Conservation (phyloP, 2,329 filamentous ascomycete genomes). For the Botrytis medusae region DNA sequence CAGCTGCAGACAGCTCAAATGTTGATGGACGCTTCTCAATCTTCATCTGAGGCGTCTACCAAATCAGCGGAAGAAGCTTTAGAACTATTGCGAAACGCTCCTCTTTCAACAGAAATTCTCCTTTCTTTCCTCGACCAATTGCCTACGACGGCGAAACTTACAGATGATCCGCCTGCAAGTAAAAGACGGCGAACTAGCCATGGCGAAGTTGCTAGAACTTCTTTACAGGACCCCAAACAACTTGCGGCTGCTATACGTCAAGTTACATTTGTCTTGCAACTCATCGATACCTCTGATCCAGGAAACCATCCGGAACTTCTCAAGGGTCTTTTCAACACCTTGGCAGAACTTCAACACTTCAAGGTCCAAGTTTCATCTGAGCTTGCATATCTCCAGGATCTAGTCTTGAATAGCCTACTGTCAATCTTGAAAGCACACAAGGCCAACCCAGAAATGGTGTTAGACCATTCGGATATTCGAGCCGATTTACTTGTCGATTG, state of each 20-base stretch:
- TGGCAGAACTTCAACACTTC: conserved; percentile 86
- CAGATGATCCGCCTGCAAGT: conserved; percentile 68
- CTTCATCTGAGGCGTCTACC: conserved; percentile 37
- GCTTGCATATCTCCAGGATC: conserved; percentile 83
- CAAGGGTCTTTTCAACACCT: conserved; percentile 74
- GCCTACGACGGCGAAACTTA: conserved; percentile 70
- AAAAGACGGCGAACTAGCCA: conserved; percentile 80
- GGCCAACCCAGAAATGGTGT: conserved; percentile 56
- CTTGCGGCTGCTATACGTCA: conserved; percentile 68
- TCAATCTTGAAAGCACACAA: conserved; percentile 81
- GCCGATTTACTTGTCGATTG: conserved; percentile 92
- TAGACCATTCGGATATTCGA: conserved; percentile 78
- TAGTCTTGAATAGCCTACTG: conserved; percentile 78
- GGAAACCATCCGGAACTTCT: conserved; percentile 75
- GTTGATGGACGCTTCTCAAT: conserved; percentile 61
- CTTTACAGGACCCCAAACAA: conserved; percentile 63
- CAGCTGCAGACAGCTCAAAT: conserved; percentile 60
- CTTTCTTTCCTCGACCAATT: conserved; percentile 71
- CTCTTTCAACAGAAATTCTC: conserved; percentile 72
- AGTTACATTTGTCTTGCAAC: conserved; percentile 82
- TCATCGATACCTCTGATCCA: conserved; percentile 79
- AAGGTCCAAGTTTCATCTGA: conserved; percentile 79
- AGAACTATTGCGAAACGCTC: conserved; percentile 70
- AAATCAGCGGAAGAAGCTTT: conserved; percentile 59
- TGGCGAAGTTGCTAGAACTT: conserved; percentile 61